Evolutionary conservation across 139 green algal genomes (phyloP).

Genomic region (Closterium sp.): DNA sequence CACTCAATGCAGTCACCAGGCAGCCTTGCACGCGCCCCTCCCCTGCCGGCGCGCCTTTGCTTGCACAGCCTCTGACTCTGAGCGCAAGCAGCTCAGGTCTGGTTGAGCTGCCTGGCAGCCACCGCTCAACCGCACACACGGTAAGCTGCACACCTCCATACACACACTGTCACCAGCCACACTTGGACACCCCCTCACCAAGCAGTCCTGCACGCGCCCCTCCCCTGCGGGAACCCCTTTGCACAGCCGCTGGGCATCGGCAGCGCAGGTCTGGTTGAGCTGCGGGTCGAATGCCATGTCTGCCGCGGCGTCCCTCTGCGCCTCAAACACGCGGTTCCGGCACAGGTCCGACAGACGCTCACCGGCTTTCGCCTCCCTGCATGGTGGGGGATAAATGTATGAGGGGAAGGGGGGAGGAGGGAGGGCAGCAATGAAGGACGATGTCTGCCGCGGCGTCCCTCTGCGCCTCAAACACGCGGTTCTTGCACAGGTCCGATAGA

Average conservation of each 20-base stretch:
- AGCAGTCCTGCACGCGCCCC: not conserved
- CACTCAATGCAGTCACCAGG: too few relatives aligned
- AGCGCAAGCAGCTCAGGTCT: too few relatives aligned
- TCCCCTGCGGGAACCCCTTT: not conserved
- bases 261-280: not conserved
- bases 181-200: not conserved
- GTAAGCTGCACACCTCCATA: too few relatives aligned
- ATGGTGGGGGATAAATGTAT: not conserved
- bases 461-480: not conserved
- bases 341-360: not conserved
- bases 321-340: not conserved
- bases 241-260: not conserved
- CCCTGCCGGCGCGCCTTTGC: too few relatives aligned
- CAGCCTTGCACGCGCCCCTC: too few relatives aligned
- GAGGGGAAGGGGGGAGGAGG: too few relatives aligned
- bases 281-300: not conserved
- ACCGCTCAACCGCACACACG: too few relatives aligned
- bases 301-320: not conserved
- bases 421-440: too few relatives aligned
- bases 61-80: too few relatives aligned
- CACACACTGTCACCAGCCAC: too few relatives aligned
- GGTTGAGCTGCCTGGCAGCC: too few relatives aligned
- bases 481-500: not conserved
- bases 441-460: not conserved
- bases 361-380: not conserved